Evolutionary conservation across 2,329 filamentous ascomycete genomes (phyloP).

Genomic region (Neoascochyta sp.): DNA sequence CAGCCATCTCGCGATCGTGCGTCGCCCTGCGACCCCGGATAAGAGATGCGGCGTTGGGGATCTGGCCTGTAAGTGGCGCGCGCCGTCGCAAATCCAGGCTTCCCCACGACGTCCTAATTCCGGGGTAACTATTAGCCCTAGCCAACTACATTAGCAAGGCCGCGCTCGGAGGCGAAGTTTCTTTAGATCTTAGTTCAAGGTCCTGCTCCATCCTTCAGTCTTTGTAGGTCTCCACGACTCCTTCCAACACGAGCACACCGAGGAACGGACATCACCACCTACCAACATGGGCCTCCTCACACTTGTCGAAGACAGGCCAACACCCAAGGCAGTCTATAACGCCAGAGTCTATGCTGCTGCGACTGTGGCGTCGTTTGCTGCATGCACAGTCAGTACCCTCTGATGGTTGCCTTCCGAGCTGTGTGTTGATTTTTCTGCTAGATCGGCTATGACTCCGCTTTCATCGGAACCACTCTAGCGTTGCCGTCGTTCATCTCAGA

Average conservation of each 20-base stretch:
- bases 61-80: constrained; percentile 6
- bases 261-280: constrained; percentile 1
- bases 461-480: constrained; percentile 70
- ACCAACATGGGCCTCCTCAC: constrained; percentile 27
- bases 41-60: constrained; percentile 9
- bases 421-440: constrained; percentile 24
- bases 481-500: constrained; percentile 65
- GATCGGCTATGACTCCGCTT: constrained; percentile 66
- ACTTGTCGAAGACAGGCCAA: constrained; percentile 44
- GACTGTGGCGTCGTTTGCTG: constrained; percentile 52
- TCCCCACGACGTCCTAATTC: constrained; percentile 10
- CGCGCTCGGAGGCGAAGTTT: constrained; percentile 9
- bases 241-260: constrained; percentile 1
- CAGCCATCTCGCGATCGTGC: constrained; percentile 2
- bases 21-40: no score
- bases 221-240: constrained; percentile 3
- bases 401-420: no score
- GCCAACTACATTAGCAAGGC: constrained; percentile 5
- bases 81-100: constrained; percentile 7
- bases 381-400: constrained; percentile 44
- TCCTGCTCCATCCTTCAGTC: constrained; percentile 1
- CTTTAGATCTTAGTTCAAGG: constrained; percentile 5
- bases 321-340: constrained; percentile 56
- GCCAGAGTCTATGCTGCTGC: constrained; percentile 55
- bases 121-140: constrained; percentile 10